Conservation (phyloP, 78 protist species). For the Emiliania huxleyi region DNA sequence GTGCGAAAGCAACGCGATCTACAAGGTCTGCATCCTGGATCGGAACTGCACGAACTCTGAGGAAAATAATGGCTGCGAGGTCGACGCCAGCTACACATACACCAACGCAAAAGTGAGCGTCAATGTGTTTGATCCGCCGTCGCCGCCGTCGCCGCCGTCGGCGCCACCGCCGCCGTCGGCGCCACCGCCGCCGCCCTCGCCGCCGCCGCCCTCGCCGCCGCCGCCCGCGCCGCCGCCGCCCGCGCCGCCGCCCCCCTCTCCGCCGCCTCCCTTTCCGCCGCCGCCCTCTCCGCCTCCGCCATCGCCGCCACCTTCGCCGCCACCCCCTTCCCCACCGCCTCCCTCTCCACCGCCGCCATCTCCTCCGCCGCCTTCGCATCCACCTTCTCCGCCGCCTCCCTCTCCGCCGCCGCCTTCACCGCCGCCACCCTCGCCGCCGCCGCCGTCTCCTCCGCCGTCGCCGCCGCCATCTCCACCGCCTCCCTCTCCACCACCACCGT, state of each 20-base stretch:
- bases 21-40: too few species aligned
- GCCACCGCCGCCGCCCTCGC: not conserved
- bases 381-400: not conserved
- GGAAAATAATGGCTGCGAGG: too few species aligned
- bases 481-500: not conserved
- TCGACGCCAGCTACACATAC: too few species aligned
- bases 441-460: not conserved
- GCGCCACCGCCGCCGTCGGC: not conserved
- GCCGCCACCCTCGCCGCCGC: not conserved
- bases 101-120: too few species aligned
- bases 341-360: too few species aligned
- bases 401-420: not conserved
- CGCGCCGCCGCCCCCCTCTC: not conserved
- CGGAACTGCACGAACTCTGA: too few species aligned
- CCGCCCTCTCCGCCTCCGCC: not conserved
- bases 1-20: too few species aligned
- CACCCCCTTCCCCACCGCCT: not conserved
- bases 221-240: not conserved
- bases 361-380: not conserved
- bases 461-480: not conserved
- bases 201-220: not conserved
- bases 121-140: too few species aligned
- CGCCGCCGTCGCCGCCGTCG: not conserved
- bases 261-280: not conserved
- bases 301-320: not conserved